phyloP scores from a whole-genome alignment of 768 basidiomycete genomes.

The Grammothele lineata region DNA sequence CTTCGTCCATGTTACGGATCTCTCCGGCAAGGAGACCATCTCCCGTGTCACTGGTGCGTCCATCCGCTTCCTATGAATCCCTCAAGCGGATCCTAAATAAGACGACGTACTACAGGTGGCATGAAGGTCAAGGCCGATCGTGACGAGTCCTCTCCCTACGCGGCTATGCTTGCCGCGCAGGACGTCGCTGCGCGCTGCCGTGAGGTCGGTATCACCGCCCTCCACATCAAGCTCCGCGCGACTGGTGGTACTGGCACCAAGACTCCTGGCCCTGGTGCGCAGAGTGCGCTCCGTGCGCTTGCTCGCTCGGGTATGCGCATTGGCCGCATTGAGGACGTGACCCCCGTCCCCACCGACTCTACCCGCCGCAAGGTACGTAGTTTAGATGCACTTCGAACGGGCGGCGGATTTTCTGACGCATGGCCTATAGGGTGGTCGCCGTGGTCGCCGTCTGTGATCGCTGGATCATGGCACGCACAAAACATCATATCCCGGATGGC shows the following conservation, averaged over 20 bases:
- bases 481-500: slow-evolving; percentile 19
- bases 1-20: slow-evolving; percentile 98
- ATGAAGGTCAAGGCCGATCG: slow-evolving; percentile 99
- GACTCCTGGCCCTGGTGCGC: slow-evolving; percentile 97
- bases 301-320: slow-evolving; percentile 98
- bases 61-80: no score
- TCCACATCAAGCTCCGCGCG: slow-evolving; percentile 98
- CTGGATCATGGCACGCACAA: slow-evolving; percentile 19
- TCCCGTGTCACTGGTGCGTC: slow-evolving; percentile 90
- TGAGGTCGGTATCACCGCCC: slow-evolving; percentile 96
- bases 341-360: slow-evolving; percentile 94
- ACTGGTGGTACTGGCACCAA: slow-evolving; percentile 99
- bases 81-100: not conserved
- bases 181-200: slow-evolving; percentile 95
- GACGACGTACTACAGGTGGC: slow-evolving; percentile 52
- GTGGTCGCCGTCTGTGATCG: slow-evolving; percentile 88
- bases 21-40: slow-evolving; percentile 98
- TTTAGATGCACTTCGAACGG: no score
- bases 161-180: slow-evolving; percentile 98
- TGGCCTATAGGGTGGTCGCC: slow-evolving; percentile 82
- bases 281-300: slow-evolving; percentile 95
- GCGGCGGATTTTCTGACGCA: no score
- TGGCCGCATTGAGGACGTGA: slow-evolving; percentile 97
- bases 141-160: slow-evolving; percentile 97
- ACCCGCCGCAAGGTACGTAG: slow-evolving; percentile 88